Evolutionary conservation across 306 rosid genomes (phyloP), one percentile per base, ranked within the genome.

Genomic region (Alnus rubra): DNA sequence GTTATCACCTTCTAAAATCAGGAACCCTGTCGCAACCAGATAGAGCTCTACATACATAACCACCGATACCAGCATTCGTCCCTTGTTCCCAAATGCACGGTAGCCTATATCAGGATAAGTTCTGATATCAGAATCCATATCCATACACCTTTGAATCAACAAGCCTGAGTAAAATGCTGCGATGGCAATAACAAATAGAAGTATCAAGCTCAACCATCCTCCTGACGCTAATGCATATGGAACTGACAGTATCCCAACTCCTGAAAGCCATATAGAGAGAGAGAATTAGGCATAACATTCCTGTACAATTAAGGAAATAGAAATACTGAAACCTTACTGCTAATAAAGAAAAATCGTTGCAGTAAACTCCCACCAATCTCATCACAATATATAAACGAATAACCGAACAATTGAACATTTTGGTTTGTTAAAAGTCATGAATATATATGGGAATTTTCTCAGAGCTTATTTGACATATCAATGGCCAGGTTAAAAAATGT

Each of bases 211-310:
- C 54, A 91, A 33, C 97, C 97, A 95, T 23, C 98, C 98, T 60
- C 97, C 97, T 4, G 90, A 76, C 65, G 98, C 84, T 3, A 95
- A 85, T 67, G 97, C 98, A 73, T 89, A 94, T 28, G 97, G 97
- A 84, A 92, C 80, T 4, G 97, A 94, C 0, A 89, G 84, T 60
- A 94, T 85, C 62, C 97, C 98, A 70, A 91, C 89, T 85, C 98
- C 97, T 94, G 87, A 2, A 81, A 79, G 69, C 5, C 51, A 85
- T 53, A 33, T 5, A 3, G 4, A 28, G 16, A 30, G 12, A 67
- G 10, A 60, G 15, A 31, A n/a, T 68, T 62, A 39, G 72, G 11
- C 45, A 56, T 53, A 16, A 10, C 30, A 56, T 23, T 23, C 28
- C 28, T 23, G 28, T 23, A 23, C 28, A 23, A 23, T 23, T 23